Evolutionary conservation across 2,329 filamentous ascomycete genomes (phyloP).

Genomic region (Grosmannia clavigera): DNA sequence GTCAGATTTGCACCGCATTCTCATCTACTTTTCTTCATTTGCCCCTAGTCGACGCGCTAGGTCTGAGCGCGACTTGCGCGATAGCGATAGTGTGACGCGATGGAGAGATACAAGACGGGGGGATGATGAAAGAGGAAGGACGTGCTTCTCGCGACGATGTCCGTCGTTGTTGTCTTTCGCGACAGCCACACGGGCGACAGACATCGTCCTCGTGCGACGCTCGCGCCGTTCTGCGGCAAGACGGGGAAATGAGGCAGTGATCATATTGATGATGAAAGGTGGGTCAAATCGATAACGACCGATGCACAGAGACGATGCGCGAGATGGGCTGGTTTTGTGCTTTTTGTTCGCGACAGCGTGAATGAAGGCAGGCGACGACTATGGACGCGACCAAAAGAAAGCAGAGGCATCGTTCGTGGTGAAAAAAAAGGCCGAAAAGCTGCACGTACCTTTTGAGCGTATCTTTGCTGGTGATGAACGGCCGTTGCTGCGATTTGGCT

Average conservation of each 20-base stretch:
- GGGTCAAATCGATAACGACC: not conserved
- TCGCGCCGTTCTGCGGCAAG: not conserved
- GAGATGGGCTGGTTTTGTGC: conserved; percentile 6
- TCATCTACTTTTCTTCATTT: not conserved
- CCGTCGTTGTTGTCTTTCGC: not conserved
- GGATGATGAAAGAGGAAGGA: not conserved
- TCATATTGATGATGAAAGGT: not conserved
- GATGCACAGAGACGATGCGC: conserved; percentile 1
- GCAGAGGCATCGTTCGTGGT: not conserved
- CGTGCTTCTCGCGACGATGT: not conserved
- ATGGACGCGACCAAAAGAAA: not conserved
- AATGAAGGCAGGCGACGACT: not conserved
- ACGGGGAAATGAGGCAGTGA: not conserved
- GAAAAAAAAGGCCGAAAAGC: not conserved
- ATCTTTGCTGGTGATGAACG: not conserved
- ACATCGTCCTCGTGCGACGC: not conserved
- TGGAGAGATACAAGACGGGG: too few relatives aligned
- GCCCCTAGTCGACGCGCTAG: not conserved
- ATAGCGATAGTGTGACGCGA: too few relatives aligned
- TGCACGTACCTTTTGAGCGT: conserved; percentile 1
- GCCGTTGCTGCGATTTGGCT: conserved; percentile 7
- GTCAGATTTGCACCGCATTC: not conserved
- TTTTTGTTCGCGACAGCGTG: not conserved
- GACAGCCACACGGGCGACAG: not conserved
- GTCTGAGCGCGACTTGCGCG: not conserved